phyloP scores from a whole-genome alignment of 768 basidiomycete species.

The Suillus decipiens region DNA sequence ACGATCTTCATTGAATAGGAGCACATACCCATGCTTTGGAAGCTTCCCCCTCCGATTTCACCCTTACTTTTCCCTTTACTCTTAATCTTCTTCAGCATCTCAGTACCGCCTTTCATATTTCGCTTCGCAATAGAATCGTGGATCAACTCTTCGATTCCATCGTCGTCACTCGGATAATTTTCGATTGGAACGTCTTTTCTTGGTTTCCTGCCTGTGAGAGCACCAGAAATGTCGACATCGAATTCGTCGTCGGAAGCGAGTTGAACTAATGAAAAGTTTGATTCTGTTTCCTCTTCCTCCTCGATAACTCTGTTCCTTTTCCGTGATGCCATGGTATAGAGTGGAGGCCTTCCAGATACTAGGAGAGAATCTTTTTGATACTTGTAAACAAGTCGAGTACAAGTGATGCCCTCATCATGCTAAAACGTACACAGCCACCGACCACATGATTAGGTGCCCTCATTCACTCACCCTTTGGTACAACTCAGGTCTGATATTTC shows the following conservation, averaged over 20 bases:
- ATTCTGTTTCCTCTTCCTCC: slow-evolving; percentile 16
- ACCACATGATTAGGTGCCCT: not conserved
- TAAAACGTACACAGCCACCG: slow-evolving; percentile 3
- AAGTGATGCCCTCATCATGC: not conserved
- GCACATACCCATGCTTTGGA: slow-evolving; percentile 89
- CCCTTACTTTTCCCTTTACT: slow-evolving; percentile 72
- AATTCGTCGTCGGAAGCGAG: slow-evolving; percentile 41
- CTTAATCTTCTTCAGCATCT: slow-evolving; percentile 76
- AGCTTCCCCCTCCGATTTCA: slow-evolving; percentile 90
- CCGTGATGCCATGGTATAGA: slow-evolving; percentile 23
- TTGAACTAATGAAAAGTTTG: slow-evolving; percentile 16
- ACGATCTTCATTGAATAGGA: not conserved
- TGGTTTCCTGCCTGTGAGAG: slow-evolving; percentile 51
- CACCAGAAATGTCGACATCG: slow-evolving; percentile 71
- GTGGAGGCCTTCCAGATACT: too few species aligned
- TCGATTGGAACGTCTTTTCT: slow-evolving; percentile 10
- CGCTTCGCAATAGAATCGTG: slow-evolving; percentile 69
- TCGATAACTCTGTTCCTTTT: slow-evolving; percentile 33
- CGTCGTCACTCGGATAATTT: slow-evolving; percentile 36
- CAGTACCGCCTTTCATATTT: slow-evolving; percentile 73
- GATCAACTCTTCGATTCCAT: slow-evolving; percentile 66
- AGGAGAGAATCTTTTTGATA: not conserved
- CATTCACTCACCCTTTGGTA: not conserved
- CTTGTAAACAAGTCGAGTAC: not conserved
- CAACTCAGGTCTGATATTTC: not conserved